These are phyloP conservation scores for Vaccinium corymbosum DNA, from an alignment of 148 eudicot genomes.

Conservation along the genomic window DNA sequence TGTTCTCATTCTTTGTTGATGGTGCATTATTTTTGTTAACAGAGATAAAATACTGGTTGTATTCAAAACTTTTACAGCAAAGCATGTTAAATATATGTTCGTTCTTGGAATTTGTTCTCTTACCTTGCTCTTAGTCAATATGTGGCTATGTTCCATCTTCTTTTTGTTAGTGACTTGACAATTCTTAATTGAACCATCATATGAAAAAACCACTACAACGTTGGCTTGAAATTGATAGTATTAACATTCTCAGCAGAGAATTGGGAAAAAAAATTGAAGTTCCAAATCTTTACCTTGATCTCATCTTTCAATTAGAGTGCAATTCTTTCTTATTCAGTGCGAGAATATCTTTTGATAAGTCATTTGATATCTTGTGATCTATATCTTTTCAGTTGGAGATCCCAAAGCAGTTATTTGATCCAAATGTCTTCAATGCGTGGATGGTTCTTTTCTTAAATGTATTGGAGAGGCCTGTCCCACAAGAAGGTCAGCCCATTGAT, in stretches of 20 bases:
- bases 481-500: constrained; percentile 92
- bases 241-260: background rate
- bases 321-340: background rate
- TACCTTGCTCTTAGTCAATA: background rate
- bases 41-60: background rate
- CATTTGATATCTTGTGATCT: background rate
- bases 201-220: background rate
- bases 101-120: background rate
- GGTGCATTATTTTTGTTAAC: background rate
- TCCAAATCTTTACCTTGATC: background rate
- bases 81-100: background rate
- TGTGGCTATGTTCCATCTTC: background rate
- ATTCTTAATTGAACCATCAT: background rate
- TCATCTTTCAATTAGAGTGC: background rate
- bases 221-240: background rate
- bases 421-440: constrained; percentile 92
- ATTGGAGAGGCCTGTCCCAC: constrained; percentile 95
- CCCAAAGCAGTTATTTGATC: constrained; percentile 82
- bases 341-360: background rate
- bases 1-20: constrained; percentile 6
- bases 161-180: too few relatives aligned
- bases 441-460: constrained; percentile 84
- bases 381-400: constrained; percentile 72
- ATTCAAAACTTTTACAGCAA: background rate
- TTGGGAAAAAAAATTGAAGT: background rate